phyloP scores from a whole-genome alignment of 345 rosid species.

The Linum trigynum region DNA sequence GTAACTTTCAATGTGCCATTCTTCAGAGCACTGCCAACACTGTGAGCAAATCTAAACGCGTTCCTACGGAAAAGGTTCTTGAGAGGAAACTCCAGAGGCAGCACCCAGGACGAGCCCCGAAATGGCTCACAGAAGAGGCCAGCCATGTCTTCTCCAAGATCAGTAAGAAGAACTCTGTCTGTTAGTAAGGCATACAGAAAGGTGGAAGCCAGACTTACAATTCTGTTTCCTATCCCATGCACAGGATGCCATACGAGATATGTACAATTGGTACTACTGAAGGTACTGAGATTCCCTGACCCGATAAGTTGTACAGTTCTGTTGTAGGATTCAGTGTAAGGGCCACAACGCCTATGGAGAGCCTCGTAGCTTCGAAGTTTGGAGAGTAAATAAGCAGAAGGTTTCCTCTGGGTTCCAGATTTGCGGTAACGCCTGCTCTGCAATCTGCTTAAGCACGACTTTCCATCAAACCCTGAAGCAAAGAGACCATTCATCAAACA shows the following conservation, averaged over 20 bases:
- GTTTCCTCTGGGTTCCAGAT: conserved; percentile 13
- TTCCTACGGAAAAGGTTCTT: background rate
- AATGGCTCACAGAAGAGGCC: conserved; percentile 23
- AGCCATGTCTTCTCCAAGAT: conserved; percentile 13
- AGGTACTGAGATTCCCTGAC: background rate
- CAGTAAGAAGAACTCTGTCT: conserved; percentile 14
- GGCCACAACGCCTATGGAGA: conserved; percentile 20
- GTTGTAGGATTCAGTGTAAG: conserved; percentile 9
- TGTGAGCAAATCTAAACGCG: background rate
- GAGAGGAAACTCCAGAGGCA: conserved; percentile 14
- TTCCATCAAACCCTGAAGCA: conserved; percentile 13
- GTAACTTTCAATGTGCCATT: background rate
- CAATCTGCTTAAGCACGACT: conserved; percentile 19
- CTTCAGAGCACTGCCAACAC: conserved; percentile 9
- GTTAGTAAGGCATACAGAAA: conserved; percentile 22
- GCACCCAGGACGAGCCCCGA: conserved; percentile 14
- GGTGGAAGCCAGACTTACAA: conserved; percentile 15
- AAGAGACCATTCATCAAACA: conserved; percentile 4
- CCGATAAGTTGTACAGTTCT: background rate
- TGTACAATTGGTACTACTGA: conserved; percentile 3
- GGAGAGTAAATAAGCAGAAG: conserved; percentile 11
- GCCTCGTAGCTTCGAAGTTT: conserved; percentile 18
- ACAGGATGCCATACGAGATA: conserved; percentile 16
- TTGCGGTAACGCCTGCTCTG: conserved; percentile 9
- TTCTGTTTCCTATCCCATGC: conserved; percentile 24